These are phyloP conservation scores for Talaromyces verruculosus DNA, from an alignment of 2,329 filamentous ascomycete species.

Conservation along the genomic window DNA sequence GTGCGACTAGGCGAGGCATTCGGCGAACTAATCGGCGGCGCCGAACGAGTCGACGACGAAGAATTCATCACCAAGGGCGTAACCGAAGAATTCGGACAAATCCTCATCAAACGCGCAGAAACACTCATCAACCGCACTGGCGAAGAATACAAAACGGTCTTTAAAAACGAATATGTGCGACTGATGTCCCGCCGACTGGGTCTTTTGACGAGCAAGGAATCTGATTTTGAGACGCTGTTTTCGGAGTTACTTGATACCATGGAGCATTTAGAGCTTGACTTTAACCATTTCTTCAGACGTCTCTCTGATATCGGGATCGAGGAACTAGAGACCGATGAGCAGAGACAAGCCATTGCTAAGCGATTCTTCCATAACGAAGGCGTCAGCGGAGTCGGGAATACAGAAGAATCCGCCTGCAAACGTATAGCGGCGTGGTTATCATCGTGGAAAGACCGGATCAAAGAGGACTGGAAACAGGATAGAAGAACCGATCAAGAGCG, in stretches of 20 bases:
- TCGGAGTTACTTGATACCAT: slow-evolving; percentile 79
- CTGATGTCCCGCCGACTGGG: slow-evolving; percentile 81
- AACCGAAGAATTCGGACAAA: slow-evolving; percentile 63
- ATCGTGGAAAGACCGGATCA: slow-evolving; percentile 69
- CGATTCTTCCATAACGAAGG: slow-evolving; percentile 80
- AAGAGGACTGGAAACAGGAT: slow-evolving; percentile 68
- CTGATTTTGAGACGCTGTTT: slow-evolving; percentile 78
- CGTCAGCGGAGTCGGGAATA: slow-evolving; percentile 57
- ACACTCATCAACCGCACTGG: slow-evolving; percentile 75
- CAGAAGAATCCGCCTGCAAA: slow-evolving; percentile 63
- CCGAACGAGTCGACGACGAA: slow-evolving; percentile 67
- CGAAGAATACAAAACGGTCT: slow-evolving; percentile 85
- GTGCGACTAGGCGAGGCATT: slow-evolving; percentile 86
- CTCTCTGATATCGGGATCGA: slow-evolving; percentile 64
- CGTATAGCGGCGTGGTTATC: slow-evolving; percentile 76
- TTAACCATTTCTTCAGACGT: slow-evolving; percentile 88
- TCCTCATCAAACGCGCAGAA: slow-evolving; percentile 77
- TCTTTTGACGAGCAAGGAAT: slow-evolving; percentile 65
- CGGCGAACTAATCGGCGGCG: slow-evolving; percentile 83
- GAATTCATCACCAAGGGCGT: slow-evolving; percentile 73
- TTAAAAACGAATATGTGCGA: slow-evolving; percentile 83
- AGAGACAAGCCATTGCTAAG: slow-evolving; percentile 63
- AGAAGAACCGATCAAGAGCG: slow-evolving; percentile 62
- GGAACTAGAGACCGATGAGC: slow-evolving; percentile 64
- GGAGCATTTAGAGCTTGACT: slow-evolving; percentile 81